A percentile compares a stretch with the other conserved stretches of the same genome.
Evolutionary conservation across 2,329 filamentous ascomycete species (phyloP).

Genomic region (Cladosporium phlei): DNA sequence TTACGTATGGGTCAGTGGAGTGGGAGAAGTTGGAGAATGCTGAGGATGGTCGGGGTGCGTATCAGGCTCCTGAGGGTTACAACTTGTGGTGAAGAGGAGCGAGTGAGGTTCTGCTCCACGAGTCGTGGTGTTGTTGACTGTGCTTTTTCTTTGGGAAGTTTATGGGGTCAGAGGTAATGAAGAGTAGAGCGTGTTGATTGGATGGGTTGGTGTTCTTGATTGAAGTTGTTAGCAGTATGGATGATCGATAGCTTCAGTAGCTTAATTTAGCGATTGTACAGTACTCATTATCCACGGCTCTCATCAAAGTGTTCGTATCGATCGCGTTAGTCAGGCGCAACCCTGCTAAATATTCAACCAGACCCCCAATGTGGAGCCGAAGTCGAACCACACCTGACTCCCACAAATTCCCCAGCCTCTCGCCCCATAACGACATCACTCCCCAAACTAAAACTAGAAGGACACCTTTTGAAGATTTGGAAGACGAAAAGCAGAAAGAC

Average conservation of each 20-base stretch:
- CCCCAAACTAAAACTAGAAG: neutral
- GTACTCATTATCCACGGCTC: no score
- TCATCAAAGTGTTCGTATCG: no score
- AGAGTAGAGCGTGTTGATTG: no score
- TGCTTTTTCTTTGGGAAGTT: no score
- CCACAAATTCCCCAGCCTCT: conserved; percentile 8
- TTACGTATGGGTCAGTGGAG: conserved; percentile 1
- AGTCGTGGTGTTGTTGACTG: no score
- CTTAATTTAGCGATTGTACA: no score
- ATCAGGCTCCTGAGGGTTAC: neutral
- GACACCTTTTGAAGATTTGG: no score
- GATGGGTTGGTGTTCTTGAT: no score
- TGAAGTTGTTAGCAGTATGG: no score
- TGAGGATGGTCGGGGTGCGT: conserved; percentile 1
- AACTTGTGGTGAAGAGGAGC: neutral
- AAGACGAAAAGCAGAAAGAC: neutral
- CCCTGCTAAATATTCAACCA: neutral
- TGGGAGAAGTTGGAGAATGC: conserved; percentile 11
- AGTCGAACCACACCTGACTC: neutral
- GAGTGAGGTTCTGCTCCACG: no score
- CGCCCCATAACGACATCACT: neutral
- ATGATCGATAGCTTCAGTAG: no score
- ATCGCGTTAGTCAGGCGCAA: conserved; percentile 1
- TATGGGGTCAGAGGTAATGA: no score
- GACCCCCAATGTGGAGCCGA: neutral